phyloP scores from a whole-genome alignment of 192 early-diverging fungal genomes.

The Dissophora globulifera region DNA sequence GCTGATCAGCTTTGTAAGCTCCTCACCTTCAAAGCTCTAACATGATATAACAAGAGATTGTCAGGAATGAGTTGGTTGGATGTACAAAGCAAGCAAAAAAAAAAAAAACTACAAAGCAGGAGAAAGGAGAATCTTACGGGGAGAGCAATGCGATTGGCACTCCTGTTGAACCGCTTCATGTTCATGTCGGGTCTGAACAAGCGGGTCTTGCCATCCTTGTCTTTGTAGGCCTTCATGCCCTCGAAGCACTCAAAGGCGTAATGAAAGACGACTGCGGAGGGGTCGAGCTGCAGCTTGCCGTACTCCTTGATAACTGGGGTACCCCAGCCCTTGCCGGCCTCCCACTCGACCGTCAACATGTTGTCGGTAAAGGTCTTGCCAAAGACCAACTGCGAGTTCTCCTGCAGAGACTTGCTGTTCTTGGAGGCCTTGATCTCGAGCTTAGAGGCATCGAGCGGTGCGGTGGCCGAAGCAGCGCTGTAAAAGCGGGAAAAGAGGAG shows the following conservation, averaged over 20 bases:
- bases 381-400: conserved; percentile 80
- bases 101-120: too few species aligned
- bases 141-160: conserved; percentile 83
- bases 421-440: conserved; percentile 46
- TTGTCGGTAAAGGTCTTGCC: conserved; percentile 95
- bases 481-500: conserved; percentile 42
- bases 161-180: conserved; percentile 88
- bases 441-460: conserved; percentile 49
- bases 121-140: too few species aligned
- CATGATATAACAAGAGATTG: conserved; percentile 4
- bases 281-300: conserved; percentile 82
- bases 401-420: conserved; percentile 65
- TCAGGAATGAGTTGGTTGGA: too few species aligned
- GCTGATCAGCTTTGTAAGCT: conserved; percentile 86
- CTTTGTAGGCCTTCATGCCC: conserved; percentile 93
- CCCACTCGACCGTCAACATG: conserved; percentile 93
- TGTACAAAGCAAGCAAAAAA: too few species aligned
- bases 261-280: conserved; percentile 91
- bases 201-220: conserved; percentile 84
- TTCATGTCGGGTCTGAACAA: conserved; percentile 98
- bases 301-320: conserved; percentile 90
- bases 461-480: conserved; percentile 6
- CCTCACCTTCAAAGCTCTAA: conserved; percentile 76
- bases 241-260: conserved; percentile 96
- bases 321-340: conserved; percentile 76